Base-by-base conservation (phyloP, 768 basidiomycete genomes). In the Amanita fuliginea region DNA sequence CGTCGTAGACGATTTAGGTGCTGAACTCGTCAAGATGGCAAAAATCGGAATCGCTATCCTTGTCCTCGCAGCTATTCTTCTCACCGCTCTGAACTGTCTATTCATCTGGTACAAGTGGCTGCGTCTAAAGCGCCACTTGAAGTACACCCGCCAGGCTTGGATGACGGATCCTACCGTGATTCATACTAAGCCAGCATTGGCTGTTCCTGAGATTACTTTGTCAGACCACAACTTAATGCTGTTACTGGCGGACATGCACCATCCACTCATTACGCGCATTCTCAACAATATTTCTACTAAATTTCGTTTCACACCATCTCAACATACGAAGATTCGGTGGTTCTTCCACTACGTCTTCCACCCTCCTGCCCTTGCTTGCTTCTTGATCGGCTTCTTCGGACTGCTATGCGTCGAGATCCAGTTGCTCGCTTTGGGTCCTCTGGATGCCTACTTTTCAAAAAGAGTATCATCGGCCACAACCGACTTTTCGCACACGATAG, bases 61-160 rank as follows among this genome's bases (percentile, higher is more conserved):
- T 55, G 72, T 89, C 47, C 62, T 81, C 37, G 64, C 84, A 33
- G 80, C 86, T n/a, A 62, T 91, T 34, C 57, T 91, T 48, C 75
- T 94, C 44, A 72, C 93, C 55, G 78, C 72, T 7, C 78, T 79
- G 32, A 78, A 92, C 63, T 85, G 80, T 54, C 62, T 81, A 3
- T 68, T 94, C 57, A 89, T 92, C 57, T 92, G 90, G 86, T 92
- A 82, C 73, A 86, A 85, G 59, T 96, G 91, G 86, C 72, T 76
- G 10, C 78, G 68, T 61, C 73, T 87, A 62, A 78, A 78, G 65
- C 57, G 55, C 3, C 81, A 88, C 57, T 67, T 92, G 51, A 73
- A 75, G 57, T 72, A 72, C 51, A 88, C 82, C 4, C 84, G 89
- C 39, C 75, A 82, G 54, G 86, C 85, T 3, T 91, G 89, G 86